Evolutionary conservation across 1,284 basidiomycete genomes (phyloP).

Genomic region (Boletellus sp.): DNA sequence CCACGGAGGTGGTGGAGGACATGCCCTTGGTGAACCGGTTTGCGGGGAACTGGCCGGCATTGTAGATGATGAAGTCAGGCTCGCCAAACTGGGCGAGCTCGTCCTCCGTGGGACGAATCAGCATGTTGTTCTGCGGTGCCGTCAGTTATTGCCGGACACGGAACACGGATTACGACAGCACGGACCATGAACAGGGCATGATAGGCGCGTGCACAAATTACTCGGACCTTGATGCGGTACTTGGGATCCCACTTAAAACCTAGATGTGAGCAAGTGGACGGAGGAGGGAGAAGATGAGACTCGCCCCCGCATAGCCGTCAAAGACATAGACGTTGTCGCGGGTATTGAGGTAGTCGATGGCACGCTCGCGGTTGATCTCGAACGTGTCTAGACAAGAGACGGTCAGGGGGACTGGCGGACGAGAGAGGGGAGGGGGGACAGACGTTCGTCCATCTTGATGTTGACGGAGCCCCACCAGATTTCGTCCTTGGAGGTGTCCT

Average conservation of each 20-base stretch:
- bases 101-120: constrained; percentile 95
- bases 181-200: constrained; percentile 99
- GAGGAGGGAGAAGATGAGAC: constrained; percentile 24
- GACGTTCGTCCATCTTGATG: constrained; percentile 98
- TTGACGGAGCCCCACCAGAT: constrained; percentile 99
- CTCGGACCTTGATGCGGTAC: constrained; percentile 99
- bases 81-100: constrained; percentile 96
- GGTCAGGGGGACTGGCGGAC: constrained; percentile 3
- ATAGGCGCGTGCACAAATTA: constrained; percentile 98
- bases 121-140: constrained; percentile 86
- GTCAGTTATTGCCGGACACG: constrained; percentile 7
- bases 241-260: constrained; percentile 86
- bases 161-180: constrained; percentile 17
- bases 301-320: constrained; percentile 90
- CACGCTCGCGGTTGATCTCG: constrained; percentile 99
- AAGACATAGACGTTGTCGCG: constrained; percentile 99
- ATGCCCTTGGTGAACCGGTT: constrained; percentile 99
- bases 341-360: constrained; percentile 99
- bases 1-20: constrained; percentile 98
- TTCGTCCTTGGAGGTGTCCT: constrained; percentile 95
- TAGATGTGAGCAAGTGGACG: constrained; percentile 6
- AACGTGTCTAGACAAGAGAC: constrained; percentile 75
- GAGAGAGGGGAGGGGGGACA: constrained; percentile 35
- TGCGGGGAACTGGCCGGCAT: constrained; percentile 99
- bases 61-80: constrained; percentile 99